Evolutionary conservation across 495 filamentous ascomycete genomes (phyloP), one percentile per base, ranked within the genome.

Genomic region (Hypoxylon rickii): DNA sequence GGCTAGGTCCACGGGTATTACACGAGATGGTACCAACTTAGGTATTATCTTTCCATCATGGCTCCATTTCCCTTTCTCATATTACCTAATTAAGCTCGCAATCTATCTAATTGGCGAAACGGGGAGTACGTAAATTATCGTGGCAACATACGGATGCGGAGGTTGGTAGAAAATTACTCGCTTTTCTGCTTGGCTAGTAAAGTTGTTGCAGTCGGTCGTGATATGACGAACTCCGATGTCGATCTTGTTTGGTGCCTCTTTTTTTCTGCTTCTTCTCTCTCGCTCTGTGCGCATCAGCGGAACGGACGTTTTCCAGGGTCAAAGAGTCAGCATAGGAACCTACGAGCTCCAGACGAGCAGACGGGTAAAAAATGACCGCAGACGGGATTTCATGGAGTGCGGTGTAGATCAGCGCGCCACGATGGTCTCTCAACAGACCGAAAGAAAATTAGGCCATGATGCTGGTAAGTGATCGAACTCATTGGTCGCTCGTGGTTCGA

Each of bases 81-180:
- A 38, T 17, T 29, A 29, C 24, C 24, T 58, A 44, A 48, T 58
- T 45, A 51, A 18, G 36, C 29, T 51, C 26, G 22, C 22, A 58
- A 59, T 63, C 45, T 63, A 63, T 51, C 40, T 55, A 40, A 48
- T 45, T 44, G 55, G 51, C 29, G 36, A 47, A 26, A 48, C 17
- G 34, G 22, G 31, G 41, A 41, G 44, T 50, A 53, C 24, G 12
- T 19, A 51, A 41, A 59, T 59, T 51, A 55, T 59, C 61, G 61
- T 60, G 61, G 61, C 61, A 39, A 64, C 40, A 59, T 58, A 45
- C 61, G 61, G 61, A 59, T 58, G 50, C 61, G 61, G 61, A 64
- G 50, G 61, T 59, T 64, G 51, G 61, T 21, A 21, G 34, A 16
- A 44, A 52, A 44, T 58, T 54, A 45, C 59, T 57, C 29, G 59